Percentiles rank a stretch among this genome's conserved stretches.
phyloP scores from a whole-genome alignment of 306 rosid genomes.

The Lathyrus sativus region DNA sequence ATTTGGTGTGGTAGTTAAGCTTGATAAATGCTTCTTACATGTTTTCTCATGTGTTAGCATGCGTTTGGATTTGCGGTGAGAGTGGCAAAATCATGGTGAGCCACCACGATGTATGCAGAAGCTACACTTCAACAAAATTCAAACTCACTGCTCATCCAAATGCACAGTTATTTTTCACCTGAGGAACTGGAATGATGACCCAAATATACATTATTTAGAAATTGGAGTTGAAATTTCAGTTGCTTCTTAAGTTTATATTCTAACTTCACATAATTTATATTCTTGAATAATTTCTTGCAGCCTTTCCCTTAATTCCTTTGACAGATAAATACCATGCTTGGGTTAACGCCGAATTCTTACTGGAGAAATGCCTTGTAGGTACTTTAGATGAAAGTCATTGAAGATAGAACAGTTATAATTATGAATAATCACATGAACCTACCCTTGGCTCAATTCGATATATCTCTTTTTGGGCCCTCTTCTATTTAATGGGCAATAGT shows the following conservation, averaged over 20 bases:
- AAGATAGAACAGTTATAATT: conserved; percentile 29
- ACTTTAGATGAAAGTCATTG: conserved; percentile 57
- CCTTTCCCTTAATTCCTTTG: conserved; percentile 48
- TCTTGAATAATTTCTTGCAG: conserved; percentile 9
- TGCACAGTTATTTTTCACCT: background rate
- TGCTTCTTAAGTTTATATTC: background rate
- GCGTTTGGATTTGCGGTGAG: background rate
- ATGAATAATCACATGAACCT: conserved; percentile 24
- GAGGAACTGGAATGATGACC: conserved; percentile 26
- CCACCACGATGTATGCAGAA: background rate
- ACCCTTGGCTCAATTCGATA: conserved; percentile 21
- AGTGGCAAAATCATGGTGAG: background rate
- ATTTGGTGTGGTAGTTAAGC: conserved; percentile 12
- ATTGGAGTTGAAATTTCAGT: conserved; percentile 30
- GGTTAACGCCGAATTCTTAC: conserved; percentile 83
- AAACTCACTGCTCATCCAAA: background rate
- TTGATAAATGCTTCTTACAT: conserved; percentile 30
- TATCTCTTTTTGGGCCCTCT: conserved; percentile 34
- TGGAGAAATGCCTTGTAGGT: conserved; percentile 90
- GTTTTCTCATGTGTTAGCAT: background rate
- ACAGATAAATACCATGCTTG: conserved; percentile 95
- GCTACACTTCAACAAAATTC: background rate
- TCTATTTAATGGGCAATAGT: conserved; percentile 21
- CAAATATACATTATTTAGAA: conserved; percentile 7
- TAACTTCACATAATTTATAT: conserved; percentile 19